phyloP scores from a whole-genome alignment of 306 rosid species.

The Leucaena leucocephala region DNA sequence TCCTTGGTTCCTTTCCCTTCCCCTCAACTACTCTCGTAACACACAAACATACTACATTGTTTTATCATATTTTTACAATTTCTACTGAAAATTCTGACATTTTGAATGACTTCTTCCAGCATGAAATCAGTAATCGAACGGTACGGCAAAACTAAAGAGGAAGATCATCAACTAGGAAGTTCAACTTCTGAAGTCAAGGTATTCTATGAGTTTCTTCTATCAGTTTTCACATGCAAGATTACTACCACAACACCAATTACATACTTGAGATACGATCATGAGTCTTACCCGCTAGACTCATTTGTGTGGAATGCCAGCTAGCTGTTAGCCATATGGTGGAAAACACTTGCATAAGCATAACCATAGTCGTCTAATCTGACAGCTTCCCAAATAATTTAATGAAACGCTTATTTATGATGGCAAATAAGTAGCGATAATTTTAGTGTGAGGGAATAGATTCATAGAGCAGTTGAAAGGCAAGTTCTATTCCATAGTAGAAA shows the following conservation, averaged over 20 bases:
- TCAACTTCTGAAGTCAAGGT: slow-evolving; percentile 75
- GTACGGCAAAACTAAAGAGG: slow-evolving; percentile 67
- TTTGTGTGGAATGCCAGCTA: not conserved
- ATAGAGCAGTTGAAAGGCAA: not conserved
- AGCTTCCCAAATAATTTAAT: slow-evolving; percentile 21
- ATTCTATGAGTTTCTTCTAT: slow-evolving; percentile 18
- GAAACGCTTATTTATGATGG: slow-evolving; percentile 5
- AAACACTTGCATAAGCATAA: slow-evolving; percentile 8
- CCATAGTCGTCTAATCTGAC: not conserved
- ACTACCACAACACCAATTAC: not conserved
- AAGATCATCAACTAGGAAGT: slow-evolving; percentile 49
- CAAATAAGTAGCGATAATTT: not conserved
- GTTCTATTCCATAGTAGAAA: slow-evolving; percentile 4
- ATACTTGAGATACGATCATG: not conserved
- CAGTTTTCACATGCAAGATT: not conserved
- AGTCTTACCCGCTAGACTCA: not conserved
- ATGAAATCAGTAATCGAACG: slow-evolving; percentile 68
- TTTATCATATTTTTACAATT: not conserved
- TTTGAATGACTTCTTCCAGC: slow-evolving; percentile 47
- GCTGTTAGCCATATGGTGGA: slow-evolving; percentile 12
- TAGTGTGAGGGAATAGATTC: not conserved
- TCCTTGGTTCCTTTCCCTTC: not conserved
- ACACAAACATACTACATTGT: not conserved
- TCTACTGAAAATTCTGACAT: slow-evolving; percentile 36
- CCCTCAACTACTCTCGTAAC: not conserved